Conservation (phyloP, 78 protist species). For the Paulinella micropora region DNA sequence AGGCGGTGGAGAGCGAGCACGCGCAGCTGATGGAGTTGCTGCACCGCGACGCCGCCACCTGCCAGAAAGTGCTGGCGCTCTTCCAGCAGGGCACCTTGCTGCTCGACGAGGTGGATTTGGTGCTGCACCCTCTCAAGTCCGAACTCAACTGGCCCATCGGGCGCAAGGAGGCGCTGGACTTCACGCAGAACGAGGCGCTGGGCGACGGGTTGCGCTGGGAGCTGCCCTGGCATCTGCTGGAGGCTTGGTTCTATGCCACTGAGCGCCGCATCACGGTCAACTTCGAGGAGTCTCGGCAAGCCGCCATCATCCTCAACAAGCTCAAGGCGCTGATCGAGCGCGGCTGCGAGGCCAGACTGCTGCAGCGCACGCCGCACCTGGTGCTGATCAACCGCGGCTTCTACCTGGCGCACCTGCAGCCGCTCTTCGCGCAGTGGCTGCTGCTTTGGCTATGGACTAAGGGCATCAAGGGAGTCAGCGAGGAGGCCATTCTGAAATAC, state of each 20-base stretch:
- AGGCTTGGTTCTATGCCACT: not conserved
- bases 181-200: not conserved
- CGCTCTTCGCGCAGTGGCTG: conserved; percentile 27
- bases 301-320: not conserved
- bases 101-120: conserved; percentile 50
- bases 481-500: not conserved
- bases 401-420: conserved; percentile 27
- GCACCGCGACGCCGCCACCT: not conserved
- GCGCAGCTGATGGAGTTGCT: not conserved
- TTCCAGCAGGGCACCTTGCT: not conserved
- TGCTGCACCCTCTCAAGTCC: conserved; percentile 56
- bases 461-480: not conserved
- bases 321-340: not conserved
- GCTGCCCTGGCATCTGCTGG: not conserved
- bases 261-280: not conserved
- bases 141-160: conserved; percentile 73
- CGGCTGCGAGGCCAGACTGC: not conserved
- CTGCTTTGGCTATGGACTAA: conserved; percentile 9
- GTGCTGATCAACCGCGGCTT: conserved; percentile 23
- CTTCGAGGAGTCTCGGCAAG: not conserved
- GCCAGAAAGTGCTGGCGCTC: not conserved
- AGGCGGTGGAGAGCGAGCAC: not conserved
- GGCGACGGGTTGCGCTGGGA: not conserved
- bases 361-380: conserved; percentile 48
- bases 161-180: conserved; percentile 12